Conservation (phyloP, 106 monocot species). For the Allium sativum region DNA sequence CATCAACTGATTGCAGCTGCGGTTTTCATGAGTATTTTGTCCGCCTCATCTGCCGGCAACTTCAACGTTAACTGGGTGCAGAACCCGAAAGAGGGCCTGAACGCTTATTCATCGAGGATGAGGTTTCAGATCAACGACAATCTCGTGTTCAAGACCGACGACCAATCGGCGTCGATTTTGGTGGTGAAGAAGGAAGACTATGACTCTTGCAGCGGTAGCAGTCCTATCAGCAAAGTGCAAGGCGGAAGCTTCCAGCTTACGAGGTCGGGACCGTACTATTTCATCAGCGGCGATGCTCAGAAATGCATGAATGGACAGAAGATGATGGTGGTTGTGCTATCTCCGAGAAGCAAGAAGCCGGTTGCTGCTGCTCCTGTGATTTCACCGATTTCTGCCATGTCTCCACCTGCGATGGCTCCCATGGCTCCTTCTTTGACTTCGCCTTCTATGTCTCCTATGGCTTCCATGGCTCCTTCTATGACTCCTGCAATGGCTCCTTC, state of each 20-base stretch:
- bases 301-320: slow-evolving; percentile 58
- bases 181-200: slow-evolving; percentile 49
- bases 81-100: not conserved
- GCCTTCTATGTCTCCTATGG: not conserved
- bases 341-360: slow-evolving; percentile 9
- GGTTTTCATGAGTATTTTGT: not conserved
- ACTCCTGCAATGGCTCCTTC: not conserved
- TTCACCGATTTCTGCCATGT: not conserved
- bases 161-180: slow-evolving; percentile 57
- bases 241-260: slow-evolving; percentile 37
- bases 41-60: not conserved
- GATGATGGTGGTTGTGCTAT: slow-evolving; percentile 44
- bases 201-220: slow-evolving; percentile 40
- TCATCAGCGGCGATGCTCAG: slow-evolving; percentile 43
- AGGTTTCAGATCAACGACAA: not conserved
- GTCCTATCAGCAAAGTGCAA: slow-evolving; percentile 31
- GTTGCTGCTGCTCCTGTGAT: not conserved
- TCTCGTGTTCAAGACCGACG: slow-evolving; percentile 52
- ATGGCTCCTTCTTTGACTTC: not conserved
- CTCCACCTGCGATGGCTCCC: no score
- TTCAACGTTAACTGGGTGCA: not conserved
- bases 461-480: not conserved
- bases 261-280: slow-evolving; percentile 58
- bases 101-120: not conserved
- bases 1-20: not conserved